These are phyloP conservation scores for Paramarasmius palmivorus DNA, from an alignment of 1,284 basidiomycete genomes.

Conservation along the genomic window DNA sequence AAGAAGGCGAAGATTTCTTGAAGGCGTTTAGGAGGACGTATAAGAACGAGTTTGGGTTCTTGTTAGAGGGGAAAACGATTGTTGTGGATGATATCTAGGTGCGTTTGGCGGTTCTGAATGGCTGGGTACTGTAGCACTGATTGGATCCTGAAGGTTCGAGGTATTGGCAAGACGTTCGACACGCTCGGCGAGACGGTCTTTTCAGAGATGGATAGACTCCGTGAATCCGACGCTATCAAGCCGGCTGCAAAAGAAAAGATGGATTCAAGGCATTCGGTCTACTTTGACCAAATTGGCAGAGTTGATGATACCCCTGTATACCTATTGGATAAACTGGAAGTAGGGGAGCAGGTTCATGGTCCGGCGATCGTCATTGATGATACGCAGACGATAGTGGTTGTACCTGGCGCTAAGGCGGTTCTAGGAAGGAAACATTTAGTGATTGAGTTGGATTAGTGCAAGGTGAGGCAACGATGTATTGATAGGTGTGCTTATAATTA, in stretches of 20 bases:
- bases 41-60: conserved; percentile 89
- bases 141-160: conserved; percentile 48
- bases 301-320: conserved; percentile 81
- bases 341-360: conserved; percentile 75
- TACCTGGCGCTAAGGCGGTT: conserved; percentile 67
- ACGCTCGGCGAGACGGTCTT: conserved; percentile 81
- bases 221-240: conserved; percentile 28
- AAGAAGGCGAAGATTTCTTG: conserved; percentile 74
- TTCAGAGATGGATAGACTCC: conserved; percentile 59
- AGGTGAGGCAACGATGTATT: too few species aligned
- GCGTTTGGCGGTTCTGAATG: conserved; percentile 15
- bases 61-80: conserved; percentile 78
- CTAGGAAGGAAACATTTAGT: conserved; percentile 68
- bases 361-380: conserved; percentile 91
- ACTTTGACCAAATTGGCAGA: conserved; percentile 78
- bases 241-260: conserved; percentile 44
- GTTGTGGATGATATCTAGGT: conserved; percentile 94
- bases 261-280: conserved; percentile 63
- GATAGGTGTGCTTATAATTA: too few species aligned
- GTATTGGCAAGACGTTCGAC: conserved; percentile 90
- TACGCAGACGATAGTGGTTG: conserved; percentile 88
- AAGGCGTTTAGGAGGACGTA: conserved; percentile 78
- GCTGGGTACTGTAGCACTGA: background rate
- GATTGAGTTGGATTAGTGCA: conserved; percentile 24
- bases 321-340: conserved; percentile 61